These are phyloP conservation scores for Colletotrichum cuscutae DNA, from an alignment of 2,329 filamentous ascomycete species.

Conservation along the genomic window DNA sequence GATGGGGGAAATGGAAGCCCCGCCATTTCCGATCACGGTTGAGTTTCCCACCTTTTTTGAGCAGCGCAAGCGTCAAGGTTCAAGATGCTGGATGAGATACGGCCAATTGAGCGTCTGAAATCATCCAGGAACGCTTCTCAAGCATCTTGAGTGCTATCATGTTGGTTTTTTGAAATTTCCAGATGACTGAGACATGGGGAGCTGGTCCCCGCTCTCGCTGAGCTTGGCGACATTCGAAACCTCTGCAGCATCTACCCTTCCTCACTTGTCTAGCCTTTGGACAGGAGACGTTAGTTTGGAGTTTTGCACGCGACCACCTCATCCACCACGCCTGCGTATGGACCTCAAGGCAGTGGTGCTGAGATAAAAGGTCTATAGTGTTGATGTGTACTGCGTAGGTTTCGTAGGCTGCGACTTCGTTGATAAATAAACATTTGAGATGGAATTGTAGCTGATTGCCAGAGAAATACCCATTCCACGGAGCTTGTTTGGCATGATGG, in stretches of 20 bases:
- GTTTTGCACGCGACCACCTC: background rate
- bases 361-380: background rate
- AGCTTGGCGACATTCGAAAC: conserved; percentile 10
- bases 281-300: background rate
- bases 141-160: background rate
- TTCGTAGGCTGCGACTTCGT: background rate
- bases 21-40: conserved; percentile 4
- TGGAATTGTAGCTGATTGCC: background rate
- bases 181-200: background rate
- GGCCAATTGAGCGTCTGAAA: background rate
- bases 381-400: background rate
- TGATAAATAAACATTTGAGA: background rate
- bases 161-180: background rate
- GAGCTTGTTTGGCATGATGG: conserved; percentile 21
- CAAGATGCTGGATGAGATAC: background rate
- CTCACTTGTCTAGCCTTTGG: background rate
- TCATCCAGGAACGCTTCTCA: background rate
- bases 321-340: background rate
- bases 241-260: background rate
- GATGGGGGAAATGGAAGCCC: background rate
- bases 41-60: background rate
- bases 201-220: background rate
- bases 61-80: background rate
- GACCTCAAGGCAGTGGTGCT: background rate
- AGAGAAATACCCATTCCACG: conserved; percentile 9